Evolutionary conservation across 768 basidiomycete species (phyloP), one percentile per base, ranked within the genome.

Genomic region (Mycena haematopus): DNA sequence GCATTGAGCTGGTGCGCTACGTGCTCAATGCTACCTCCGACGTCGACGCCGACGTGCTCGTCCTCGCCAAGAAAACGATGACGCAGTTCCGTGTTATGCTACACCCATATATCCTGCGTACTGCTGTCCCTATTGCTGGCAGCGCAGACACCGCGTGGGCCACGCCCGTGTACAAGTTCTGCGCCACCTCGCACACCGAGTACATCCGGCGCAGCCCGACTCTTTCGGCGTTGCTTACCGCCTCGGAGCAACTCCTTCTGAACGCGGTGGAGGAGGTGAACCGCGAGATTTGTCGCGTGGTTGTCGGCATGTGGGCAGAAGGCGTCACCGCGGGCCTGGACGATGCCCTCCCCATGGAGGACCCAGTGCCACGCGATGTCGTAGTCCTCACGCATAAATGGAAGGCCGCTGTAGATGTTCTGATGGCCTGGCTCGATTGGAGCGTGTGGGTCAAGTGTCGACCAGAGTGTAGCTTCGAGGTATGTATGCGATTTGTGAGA

Each of bases 1-100:
- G 83, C n/a, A 70, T 85, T 14, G 78, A 82, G 56, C 60, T 77
- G 21, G 61, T 79, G 9, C 75, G 70, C 14, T 70, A 79, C 61
- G 69, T 80, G 24, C 72, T 84, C 7, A 73, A 75, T 45, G 52
- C 61, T 36, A 58, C 65, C 35, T 56, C 52, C 13, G 42, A 68
- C n/a, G 21, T n/a, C 19, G 63, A 56, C n/a, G 21, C 33, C 19
- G 63, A 56, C 54, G 44, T 53, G 27, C 50, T 61, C 24, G 65
- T 29, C 49, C 60, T 27, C 27, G 63, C 51, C 47, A 69, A 72
- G 47, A 69, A 71, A 25, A 73, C 71, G 3, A 69, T 76, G 58
- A 57, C 67, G 25, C 74, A 75, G 19, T 51, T 77, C 19, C 64
- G 66, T 27, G 65, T 70, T 53, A 77, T 79, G 72, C 67, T 79